Evolutionary conservation across 192 early-diverging fungal genomes (phyloP).

Genomic region (Endogone sp.): DNA sequence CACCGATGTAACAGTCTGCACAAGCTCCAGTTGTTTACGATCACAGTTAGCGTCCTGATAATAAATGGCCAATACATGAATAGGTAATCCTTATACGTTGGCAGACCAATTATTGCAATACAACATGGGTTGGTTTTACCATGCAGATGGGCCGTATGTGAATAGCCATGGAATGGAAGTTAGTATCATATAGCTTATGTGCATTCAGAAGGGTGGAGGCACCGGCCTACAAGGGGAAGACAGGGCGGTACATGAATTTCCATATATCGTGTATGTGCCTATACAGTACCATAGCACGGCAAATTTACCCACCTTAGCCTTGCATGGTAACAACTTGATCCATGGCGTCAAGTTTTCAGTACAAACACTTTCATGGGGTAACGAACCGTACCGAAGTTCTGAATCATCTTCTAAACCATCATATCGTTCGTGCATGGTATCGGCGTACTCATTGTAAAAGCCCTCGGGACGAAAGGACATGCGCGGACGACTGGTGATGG

Average conservation of each 20-base stretch:
- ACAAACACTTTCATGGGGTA: slow-evolving; percentile 93
- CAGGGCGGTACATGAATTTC: too few relatives aligned
- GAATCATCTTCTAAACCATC: slow-evolving; percentile 4
- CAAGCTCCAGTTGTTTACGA: slow-evolving; percentile 51
- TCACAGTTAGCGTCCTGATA: slow-evolving; percentile 42
- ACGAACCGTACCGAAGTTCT: slow-evolving; percentile 66
- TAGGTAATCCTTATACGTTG: too few relatives aligned
- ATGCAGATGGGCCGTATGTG: slow-evolving; percentile 54
- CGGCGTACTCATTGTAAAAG: slow-evolving; percentile 24
- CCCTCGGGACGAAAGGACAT: slow-evolving; percentile 50
- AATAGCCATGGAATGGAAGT: slow-evolving; percentile 88
- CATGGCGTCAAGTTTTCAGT: slow-evolving; percentile 99
- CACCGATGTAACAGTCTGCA: slow-evolving; percentile 77
- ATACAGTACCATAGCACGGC: too few relatives aligned
- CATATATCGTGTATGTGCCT: too few relatives aligned
- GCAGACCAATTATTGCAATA: too few relatives aligned
- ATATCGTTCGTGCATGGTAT: background rate
- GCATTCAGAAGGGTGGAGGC: slow-evolving; percentile 86
- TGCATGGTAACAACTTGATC: slow-evolving; percentile 94
- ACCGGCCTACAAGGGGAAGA: slow-evolving; percentile 65
- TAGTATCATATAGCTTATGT: slow-evolving; percentile 84
- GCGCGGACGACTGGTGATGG: slow-evolving; percentile 60
- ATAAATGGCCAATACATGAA: too few relatives aligned
- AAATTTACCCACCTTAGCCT: slow-evolving; percentile 59
- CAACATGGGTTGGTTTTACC: too few relatives aligned